Evolutionary conservation across 2,329 filamentous ascomycete species (phyloP).

Genomic region (Endoconidiophora polonica): DNA sequence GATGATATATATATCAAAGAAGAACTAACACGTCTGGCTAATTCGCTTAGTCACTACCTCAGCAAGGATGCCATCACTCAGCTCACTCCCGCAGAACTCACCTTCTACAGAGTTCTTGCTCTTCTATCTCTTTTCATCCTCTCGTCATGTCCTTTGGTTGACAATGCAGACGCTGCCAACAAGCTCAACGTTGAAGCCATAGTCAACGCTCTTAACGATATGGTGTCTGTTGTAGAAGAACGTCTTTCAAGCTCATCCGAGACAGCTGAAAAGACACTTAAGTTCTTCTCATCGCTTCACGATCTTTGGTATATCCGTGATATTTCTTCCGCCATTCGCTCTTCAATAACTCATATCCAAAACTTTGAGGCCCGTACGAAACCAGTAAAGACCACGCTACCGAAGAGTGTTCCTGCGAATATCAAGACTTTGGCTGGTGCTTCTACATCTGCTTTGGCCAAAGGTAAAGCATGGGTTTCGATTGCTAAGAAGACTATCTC

Average conservation of each 20-base stretch:
- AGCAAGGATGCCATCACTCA: slow-evolving; percentile 13
- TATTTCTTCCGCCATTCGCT: slow-evolving; percentile 20
- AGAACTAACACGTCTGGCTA: slow-evolving; percentile 25
- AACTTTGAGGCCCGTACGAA: slow-evolving; percentile 24
- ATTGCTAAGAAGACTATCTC: slow-evolving; percentile 19
- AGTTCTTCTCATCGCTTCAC: slow-evolving; percentile 20
- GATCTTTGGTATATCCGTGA: slow-evolving; percentile 24
- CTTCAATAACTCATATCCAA: slow-evolving; percentile 21
- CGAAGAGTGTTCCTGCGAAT: slow-evolving; percentile 14
- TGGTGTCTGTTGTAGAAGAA: slow-evolving; percentile 7
- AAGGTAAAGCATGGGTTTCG: slow-evolving; percentile 19
- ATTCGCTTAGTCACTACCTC: slow-evolving; percentile 26
- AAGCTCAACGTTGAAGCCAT: slow-evolving; percentile 8
- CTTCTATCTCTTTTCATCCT: slow-evolving; percentile 21
- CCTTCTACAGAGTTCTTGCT: slow-evolving; percentile 28
- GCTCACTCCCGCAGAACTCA: slow-evolving; percentile 27
- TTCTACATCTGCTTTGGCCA: slow-evolving; percentile 19
- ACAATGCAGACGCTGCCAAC: not conserved
- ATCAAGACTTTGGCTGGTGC: slow-evolving; percentile 21
- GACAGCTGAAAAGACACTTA: slow-evolving; percentile 1
- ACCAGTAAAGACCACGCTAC: slow-evolving; percentile 18
- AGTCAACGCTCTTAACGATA: slow-evolving; percentile 4
- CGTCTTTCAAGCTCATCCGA: slow-evolving; percentile 3
- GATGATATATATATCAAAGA: slow-evolving; percentile 31
- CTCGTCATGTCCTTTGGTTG: not conserved